A percentile compares a stretch with the other conserved stretches of the same genome.
These are phyloP conservation scores for Mollisiaceae sp. DNA, from an alignment of 2,329 filamentous ascomycete species.

Conservation along the genomic window DNA sequence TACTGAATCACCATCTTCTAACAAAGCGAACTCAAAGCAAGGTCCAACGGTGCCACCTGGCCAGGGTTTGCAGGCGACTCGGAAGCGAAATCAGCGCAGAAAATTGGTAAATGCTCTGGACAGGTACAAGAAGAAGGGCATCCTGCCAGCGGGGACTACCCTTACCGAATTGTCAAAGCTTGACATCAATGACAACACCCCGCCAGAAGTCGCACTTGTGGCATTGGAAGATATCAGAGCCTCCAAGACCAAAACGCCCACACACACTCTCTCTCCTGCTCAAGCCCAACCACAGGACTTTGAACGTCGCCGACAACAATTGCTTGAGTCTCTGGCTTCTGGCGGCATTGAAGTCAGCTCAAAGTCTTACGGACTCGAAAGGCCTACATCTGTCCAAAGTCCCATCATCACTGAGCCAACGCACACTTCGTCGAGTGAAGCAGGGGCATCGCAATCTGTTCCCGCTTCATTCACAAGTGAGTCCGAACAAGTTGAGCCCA, in stretches of 20 bases:
- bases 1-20: background rate
- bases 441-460: background rate
- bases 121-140: slow-evolving; percentile 57
- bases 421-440: background rate
- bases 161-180: slow-evolving; percentile 52
- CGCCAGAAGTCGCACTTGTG: slow-evolving; percentile 32
- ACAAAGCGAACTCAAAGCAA: background rate
- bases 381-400: background rate
- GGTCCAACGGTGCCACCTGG: slow-evolving; percentile 46
- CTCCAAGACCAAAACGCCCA: background rate
- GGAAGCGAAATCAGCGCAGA: slow-evolving; percentile 59
- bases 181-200: slow-evolving; percentile 36
- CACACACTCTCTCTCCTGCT: background rate
- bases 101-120: slow-evolving; percentile 54
- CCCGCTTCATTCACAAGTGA: background rate
- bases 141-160: slow-evolving; percentile 56
- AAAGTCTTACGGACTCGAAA: slow-evolving; percentile 39
- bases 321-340: slow-evolving; percentile 56
- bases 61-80: slow-evolving; percentile 55
- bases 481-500: background rate
- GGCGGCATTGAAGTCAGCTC: slow-evolving; percentile 53
- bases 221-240: slow-evolving; percentile 34
- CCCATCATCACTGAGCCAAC: background rate
- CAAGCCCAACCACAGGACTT: slow-evolving; percentile 46
- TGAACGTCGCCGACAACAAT: slow-evolving; percentile 54